Base-by-base conservation (phyloP, 768 basidiomycete species). In the Hygrophorus pudorinus region DNA sequence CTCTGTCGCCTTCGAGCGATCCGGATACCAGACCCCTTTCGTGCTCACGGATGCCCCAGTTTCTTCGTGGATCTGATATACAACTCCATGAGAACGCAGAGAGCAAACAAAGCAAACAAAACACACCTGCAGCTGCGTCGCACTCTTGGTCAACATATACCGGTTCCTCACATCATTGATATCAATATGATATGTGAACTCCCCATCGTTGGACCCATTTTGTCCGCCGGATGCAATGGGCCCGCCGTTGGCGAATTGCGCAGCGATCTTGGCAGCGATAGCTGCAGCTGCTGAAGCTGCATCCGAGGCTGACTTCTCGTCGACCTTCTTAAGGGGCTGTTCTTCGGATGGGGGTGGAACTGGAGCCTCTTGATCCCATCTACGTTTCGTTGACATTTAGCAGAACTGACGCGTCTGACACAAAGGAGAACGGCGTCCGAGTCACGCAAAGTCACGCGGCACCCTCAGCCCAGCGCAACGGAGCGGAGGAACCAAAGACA, bases 141-240 rank as follows among this genome's bases (percentile, higher is more conserved):
- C 74, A 2, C 90, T 88, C 60, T 89, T 94, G 38, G 93, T 97
- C 55, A 98, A 67, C 59, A 98, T 67, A 62, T 97, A 98, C 52
- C 94, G 73, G 64, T 98, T 98, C 59, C 93, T 70, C 38, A 92
- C 70, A 62, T 98, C 93, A 60, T 98, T 97, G 61, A 98, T 96
- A 60, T 97, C 94, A 45, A 97, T 93, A 56, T 96, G 89, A 52
- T 87, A 76, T 10, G 79, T 82, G 53, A 81, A 97, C 38, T 86
- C 87, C 34, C 72, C 86, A 52, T 88, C 85, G 40, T 85, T 77
- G 2, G 70, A 68, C 56, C 87, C 86, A 51, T 76, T 76, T 40
- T 64, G 54, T 13, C 71, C 71, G 52, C 57, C 38, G n/a, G n/a
- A n/a, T n/a, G n/a, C 47, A 67, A 56, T 53, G 69, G 63, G 70